Conservation (phyloP, 2,329 filamentous ascomycete genomes). For the Phaeosphaeria sp. region DNA sequence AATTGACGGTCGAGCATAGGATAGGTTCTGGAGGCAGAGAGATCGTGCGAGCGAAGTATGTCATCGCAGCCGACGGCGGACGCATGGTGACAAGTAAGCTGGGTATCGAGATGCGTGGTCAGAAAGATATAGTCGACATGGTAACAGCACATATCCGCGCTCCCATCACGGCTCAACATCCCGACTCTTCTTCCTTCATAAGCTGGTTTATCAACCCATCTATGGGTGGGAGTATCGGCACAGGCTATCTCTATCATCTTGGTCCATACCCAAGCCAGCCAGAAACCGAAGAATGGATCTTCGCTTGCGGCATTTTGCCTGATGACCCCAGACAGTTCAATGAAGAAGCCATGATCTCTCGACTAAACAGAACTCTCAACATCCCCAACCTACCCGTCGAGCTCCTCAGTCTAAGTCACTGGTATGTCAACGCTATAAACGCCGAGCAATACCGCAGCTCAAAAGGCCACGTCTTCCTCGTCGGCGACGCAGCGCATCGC, state of each 20-base stretch:
- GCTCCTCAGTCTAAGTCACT: slow-evolving; percentile 41
- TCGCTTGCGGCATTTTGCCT: slow-evolving; percentile 31
- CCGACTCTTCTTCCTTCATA: slow-evolving; percentile 40
- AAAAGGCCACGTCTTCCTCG: slow-evolving; percentile 39
- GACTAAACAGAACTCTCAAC: slow-evolving; percentile 28
- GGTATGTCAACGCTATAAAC: slow-evolving; percentile 38
- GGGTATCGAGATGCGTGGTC: slow-evolving; percentile 38
- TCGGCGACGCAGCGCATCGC: slow-evolving; percentile 49
- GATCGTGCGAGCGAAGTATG: slow-evolving; percentile 27
- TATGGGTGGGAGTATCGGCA: slow-evolving; percentile 41
- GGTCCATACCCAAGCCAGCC: slow-evolving; percentile 39
- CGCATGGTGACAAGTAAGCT: slow-evolving; percentile 37
- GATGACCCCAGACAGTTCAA: slow-evolving; percentile 32
- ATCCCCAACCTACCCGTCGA: slow-evolving; percentile 39
- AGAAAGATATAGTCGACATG: slow-evolving; percentile 44
- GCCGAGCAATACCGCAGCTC: slow-evolving; percentile 32
- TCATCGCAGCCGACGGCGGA: slow-evolving; percentile 46
- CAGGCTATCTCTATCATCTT: slow-evolving; percentile 46
- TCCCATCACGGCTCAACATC: slow-evolving; percentile 30
- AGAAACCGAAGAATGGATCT: slow-evolving; percentile 43
- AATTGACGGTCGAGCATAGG: slow-evolving; percentile 20
- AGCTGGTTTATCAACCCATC: slow-evolving; percentile 47
- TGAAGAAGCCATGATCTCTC: slow-evolving; percentile 15
- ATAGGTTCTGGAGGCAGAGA: background rate
- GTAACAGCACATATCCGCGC: slow-evolving; percentile 42